phyloP scores from a whole-genome alignment of 768 basidiomycete genomes.

The Lactarius trivialis region DNA sequence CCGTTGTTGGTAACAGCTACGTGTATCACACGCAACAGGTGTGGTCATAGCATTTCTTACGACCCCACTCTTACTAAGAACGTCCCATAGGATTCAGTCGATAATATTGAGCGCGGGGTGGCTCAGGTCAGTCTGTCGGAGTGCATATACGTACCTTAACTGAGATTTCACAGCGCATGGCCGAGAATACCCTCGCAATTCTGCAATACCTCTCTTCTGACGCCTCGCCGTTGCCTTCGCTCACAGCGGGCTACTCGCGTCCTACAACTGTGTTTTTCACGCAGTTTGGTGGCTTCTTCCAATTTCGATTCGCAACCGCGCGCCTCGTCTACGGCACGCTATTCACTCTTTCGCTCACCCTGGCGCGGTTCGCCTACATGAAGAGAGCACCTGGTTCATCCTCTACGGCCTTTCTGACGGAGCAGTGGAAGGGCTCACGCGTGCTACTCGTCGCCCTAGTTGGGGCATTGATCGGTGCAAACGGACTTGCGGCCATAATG shows the following conservation, averaged over 20 bases:
- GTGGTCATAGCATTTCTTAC: constrained; percentile 6
- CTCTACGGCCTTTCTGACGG: constrained; percentile 31
- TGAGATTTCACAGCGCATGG: constrained; percentile 64
- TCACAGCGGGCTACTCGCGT: constrained; percentile 43
- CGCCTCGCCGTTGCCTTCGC: constrained; percentile 59
- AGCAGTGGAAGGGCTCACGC: constrained; percentile 39
- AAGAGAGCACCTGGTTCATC: constrained; percentile 27
- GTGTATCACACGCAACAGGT: constrained; percentile 91
- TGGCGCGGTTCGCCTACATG: constrained; percentile 38
- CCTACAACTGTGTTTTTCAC: constrained; percentile 77
- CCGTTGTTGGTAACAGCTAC: constrained; percentile 87
- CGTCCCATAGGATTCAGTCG: constrained; percentile 57
- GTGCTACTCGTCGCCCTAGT: constrained; percentile 47
- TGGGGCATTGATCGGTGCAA: constrained; percentile 57
- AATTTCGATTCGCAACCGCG: constrained; percentile 71
- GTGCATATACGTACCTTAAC: background rate
- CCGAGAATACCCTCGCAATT: constrained; percentile 77
- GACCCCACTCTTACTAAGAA: background rate
- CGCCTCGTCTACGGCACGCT: constrained; percentile 53
- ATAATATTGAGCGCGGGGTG: constrained; percentile 79
- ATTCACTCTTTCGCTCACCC: constrained; percentile 39
- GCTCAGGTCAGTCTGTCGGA: constrained; percentile 38
- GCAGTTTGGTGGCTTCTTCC: constrained; percentile 57
- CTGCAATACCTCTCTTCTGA: constrained; percentile 65
- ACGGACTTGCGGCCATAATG: constrained; percentile 69